These are phyloP conservation scores for Xylaria sp. DNA, from an alignment of 2,329 filamentous ascomycete genomes.

Conservation along the genomic window DNA sequence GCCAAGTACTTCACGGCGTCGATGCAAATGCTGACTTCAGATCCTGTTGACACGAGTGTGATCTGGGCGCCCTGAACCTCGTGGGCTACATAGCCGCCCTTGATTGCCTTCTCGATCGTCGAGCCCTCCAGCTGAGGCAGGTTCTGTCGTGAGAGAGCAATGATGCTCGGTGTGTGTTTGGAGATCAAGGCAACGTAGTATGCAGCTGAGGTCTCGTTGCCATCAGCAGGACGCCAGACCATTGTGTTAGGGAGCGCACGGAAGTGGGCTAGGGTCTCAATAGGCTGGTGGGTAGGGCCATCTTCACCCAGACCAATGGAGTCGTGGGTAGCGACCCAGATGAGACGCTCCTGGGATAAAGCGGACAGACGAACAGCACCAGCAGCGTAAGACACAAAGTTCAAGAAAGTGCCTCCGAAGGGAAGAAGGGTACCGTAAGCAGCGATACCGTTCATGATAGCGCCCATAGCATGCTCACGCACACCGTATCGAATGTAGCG, in stretches of 20 bases:
- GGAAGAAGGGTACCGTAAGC: conserved; percentile 96
- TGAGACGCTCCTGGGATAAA: conserved; percentile 87
- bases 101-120: conserved; percentile 85
- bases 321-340: conserved; percentile 98
- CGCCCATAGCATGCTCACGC: conserved; percentile 91
- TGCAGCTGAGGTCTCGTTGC: conserved; percentile 96
- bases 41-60: conserved; percentile 93
- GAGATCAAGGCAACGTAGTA: conserved; percentile 96
- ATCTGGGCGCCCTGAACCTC: conserved; percentile 86
- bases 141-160: conserved; percentile 97
- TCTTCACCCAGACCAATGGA: conserved; percentile 99
- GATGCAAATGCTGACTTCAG: conserved; percentile 92
- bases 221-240: conserved; percentile 98
- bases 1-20: conserved; percentile 92
- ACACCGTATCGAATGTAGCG: conserved; percentile 95
- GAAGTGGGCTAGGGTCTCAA: conserved; percentile 98
- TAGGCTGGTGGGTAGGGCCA: conserved; percentile 97
- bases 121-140: conserved; percentile 97
- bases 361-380: conserved; percentile 94
- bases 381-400: conserved; percentile 98
- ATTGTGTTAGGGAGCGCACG: conserved; percentile 98
- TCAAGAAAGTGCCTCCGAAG: conserved; percentile 95
- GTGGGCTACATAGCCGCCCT: conserved; percentile 93
- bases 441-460: conserved; percentile 92
- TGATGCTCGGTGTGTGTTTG: conserved; percentile 88